These are phyloP conservation scores for Phalaenopsis equestris DNA, from an alignment of 106 monocot genomes.

Conservation along the genomic window DNA sequence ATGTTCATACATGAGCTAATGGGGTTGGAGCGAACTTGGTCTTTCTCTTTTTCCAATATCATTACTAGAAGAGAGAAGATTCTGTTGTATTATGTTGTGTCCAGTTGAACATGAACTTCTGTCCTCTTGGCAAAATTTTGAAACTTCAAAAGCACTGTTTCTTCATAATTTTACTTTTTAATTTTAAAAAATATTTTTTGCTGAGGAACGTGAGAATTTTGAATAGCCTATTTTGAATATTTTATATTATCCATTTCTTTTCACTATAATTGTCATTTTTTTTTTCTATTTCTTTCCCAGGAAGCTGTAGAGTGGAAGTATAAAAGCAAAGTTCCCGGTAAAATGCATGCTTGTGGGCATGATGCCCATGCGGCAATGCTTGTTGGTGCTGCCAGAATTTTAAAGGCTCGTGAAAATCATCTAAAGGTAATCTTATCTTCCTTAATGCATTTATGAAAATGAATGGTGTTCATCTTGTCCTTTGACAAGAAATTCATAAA, in stretches of 20 bases:
- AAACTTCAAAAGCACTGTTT: not conserved
- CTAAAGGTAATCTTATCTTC: constrained; percentile 36
- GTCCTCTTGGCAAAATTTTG: not conserved
- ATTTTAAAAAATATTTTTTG: not conserved
- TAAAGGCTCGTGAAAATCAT: constrained; percentile 33
- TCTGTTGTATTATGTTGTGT: too few relatives aligned
- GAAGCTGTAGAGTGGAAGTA: constrained; percentile 57
- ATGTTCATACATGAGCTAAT: too few relatives aligned
- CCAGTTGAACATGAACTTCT: too few relatives aligned
- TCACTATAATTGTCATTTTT: not conserved
- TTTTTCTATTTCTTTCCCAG: constrained; percentile 11
- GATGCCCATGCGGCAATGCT: constrained; percentile 76
- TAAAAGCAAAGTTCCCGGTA: constrained; percentile 53
- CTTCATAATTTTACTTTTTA: not conserved
- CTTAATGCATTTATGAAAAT: not conserved
- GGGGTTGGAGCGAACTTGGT: too few relatives aligned
- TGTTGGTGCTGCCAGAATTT: constrained; percentile 51
- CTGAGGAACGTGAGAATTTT: not conserved
- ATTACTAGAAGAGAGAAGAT: too few relatives aligned
- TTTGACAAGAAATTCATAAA: not conserved
- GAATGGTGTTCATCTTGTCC: not conserved
- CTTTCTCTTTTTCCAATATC: too few relatives aligned
- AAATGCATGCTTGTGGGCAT: constrained; percentile 80
- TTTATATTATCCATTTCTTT: not conserved
- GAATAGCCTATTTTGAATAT: not conserved